phyloP scores from a whole-genome alignment of 1,284 basidiomycete genomes.

The Ustilago bromivora region DNA sequence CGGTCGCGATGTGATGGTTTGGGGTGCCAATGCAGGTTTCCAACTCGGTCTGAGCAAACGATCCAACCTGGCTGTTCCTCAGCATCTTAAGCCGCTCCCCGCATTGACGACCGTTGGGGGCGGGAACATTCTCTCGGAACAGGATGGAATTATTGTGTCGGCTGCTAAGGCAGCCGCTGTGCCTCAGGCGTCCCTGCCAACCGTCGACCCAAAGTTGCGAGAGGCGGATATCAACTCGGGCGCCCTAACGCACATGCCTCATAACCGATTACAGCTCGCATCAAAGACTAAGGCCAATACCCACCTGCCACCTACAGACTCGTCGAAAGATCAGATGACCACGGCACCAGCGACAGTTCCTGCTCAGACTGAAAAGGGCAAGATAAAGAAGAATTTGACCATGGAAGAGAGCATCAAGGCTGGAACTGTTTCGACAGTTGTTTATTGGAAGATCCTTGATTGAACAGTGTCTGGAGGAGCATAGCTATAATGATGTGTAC shows the following conservation, averaged over 20 bases:
- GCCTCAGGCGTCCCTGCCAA: constrained; percentile 16
- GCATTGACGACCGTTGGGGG: constrained; percentile 35
- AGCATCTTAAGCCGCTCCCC: constrained; percentile 73
- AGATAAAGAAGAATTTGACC: constrained; percentile 42
- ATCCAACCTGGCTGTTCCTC: constrained; percentile 79
- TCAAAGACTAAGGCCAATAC: constrained; percentile 52
- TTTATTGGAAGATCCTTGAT: constrained; percentile 57
- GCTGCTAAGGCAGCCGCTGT: constrained; percentile 24
- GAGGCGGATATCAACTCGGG: constrained; percentile 61
- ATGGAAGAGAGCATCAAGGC: constrained; percentile 60
- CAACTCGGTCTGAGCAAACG: constrained; percentile 81
- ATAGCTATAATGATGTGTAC: too few species aligned
- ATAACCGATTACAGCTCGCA: constrained; percentile 62
- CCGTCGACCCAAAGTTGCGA: constrained; percentile 35
- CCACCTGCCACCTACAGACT: constrained; percentile 24
- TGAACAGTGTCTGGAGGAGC: constrained; percentile 5
- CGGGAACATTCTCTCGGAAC: constrained; percentile 29
- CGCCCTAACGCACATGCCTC: constrained; percentile 63
- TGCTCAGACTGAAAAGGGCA: constrained; percentile 13
- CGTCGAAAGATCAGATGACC: constrained; percentile 16
- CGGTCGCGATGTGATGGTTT: constrained; percentile 74
- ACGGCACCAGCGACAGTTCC: background rate
- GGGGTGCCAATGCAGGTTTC: constrained; percentile 69
- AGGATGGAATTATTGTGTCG: constrained; percentile 28
- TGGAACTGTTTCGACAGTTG: constrained; percentile 58